A percentile compares a stretch with the other conserved stretches of the same genome.
These are phyloP conservation scores for Plenodomus biglobosus DNA, from an alignment of 2,329 filamentous ascomycete species.

Conservation along the genomic window DNA sequence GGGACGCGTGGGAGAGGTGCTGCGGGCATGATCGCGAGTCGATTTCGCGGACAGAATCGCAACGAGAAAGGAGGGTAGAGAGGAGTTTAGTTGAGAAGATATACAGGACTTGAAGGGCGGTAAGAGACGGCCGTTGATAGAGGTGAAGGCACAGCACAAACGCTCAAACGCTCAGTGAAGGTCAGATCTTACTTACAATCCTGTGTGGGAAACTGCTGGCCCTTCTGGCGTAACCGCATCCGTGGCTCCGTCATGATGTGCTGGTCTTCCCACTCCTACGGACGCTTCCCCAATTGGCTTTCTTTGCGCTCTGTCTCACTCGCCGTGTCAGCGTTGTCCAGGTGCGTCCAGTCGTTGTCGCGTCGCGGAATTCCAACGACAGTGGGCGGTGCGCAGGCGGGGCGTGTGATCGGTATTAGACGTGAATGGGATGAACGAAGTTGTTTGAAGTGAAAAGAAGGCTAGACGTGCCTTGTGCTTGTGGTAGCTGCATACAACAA, in stretches of 20 bases:
- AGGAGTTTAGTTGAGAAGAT: background rate
- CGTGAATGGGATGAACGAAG: background rate
- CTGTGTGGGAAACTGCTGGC: slow-evolving; percentile 49
- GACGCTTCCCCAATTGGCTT: background rate
- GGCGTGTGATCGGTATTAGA: background rate
- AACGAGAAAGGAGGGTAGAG: background rate
- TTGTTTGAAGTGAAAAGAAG: background rate
- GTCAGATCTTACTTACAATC: slow-evolving; percentile 40
- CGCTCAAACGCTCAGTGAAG: background rate
- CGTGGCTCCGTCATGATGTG: slow-evolving; percentile 52
- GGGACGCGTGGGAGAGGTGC: slow-evolving; percentile 11
- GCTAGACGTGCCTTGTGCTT: background rate
- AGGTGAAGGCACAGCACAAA: slow-evolving; percentile 2
- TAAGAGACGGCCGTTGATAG: background rate
- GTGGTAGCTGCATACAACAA: background rate
- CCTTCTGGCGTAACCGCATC: slow-evolving; percentile 51
- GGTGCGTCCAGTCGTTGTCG: background rate
- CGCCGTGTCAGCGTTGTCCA: background rate
- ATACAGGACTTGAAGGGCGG: background rate
- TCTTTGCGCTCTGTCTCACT: background rate
- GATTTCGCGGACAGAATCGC: background rate
- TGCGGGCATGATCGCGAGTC: background rate
- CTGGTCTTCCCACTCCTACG: background rate
- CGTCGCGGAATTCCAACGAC: slow-evolving; percentile 4
- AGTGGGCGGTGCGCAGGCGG: background rate